phyloP scores from a whole-genome alignment of 345 rosid species.

The Syzygium aromaticum region DNA sequence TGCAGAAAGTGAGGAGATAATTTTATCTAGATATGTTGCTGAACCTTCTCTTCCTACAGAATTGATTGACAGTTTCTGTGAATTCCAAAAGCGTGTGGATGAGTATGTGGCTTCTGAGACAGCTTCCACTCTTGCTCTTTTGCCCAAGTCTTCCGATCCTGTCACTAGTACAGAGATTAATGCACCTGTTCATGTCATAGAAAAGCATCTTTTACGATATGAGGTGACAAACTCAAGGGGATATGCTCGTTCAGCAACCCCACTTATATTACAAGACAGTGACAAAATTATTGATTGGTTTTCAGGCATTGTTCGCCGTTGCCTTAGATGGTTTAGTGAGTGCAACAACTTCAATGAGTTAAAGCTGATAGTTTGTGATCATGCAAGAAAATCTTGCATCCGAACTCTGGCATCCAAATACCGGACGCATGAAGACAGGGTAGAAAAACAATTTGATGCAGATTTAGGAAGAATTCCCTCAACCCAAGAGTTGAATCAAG shows the following conservation, averaged over 20 bases:
- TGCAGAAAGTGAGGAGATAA: slow-evolving; percentile 42
- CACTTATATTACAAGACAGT: slow-evolving; percentile 62
- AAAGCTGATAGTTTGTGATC: slow-evolving; percentile 37
- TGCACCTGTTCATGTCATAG: slow-evolving; percentile 62
- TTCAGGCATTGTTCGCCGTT: slow-evolving; percentile 61
- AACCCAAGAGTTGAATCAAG: slow-evolving; percentile 43
- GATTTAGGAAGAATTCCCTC: slow-evolving; percentile 54
- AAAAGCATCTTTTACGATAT: slow-evolving; percentile 64
- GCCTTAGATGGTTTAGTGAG: slow-evolving; percentile 59
- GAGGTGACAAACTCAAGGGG: slow-evolving; percentile 60
- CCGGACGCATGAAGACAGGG: slow-evolving; percentile 52
- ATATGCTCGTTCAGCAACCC: slow-evolving; percentile 33
- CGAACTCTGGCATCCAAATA: slow-evolving; percentile 82
- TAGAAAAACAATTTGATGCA: slow-evolving; percentile 63
- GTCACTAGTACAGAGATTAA: slow-evolving; percentile 34
- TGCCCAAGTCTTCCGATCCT: slow-evolving; percentile 29
- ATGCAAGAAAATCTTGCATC: slow-evolving; percentile 69
- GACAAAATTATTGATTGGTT: slow-evolving; percentile 74
- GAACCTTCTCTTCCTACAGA: slow-evolving; percentile 79
- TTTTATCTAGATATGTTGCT: slow-evolving; percentile 58
- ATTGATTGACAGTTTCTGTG: slow-evolving; percentile 60
- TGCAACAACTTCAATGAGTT: slow-evolving; percentile 65
- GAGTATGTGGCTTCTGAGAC: slow-evolving; percentile 74
- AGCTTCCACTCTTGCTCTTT: slow-evolving; percentile 46
- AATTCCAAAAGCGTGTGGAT: slow-evolving; percentile 53